Evolutionary conservation across 2,329 filamentous ascomycete genomes (phyloP).

Genomic region (Pyricularia grisea): DNA sequence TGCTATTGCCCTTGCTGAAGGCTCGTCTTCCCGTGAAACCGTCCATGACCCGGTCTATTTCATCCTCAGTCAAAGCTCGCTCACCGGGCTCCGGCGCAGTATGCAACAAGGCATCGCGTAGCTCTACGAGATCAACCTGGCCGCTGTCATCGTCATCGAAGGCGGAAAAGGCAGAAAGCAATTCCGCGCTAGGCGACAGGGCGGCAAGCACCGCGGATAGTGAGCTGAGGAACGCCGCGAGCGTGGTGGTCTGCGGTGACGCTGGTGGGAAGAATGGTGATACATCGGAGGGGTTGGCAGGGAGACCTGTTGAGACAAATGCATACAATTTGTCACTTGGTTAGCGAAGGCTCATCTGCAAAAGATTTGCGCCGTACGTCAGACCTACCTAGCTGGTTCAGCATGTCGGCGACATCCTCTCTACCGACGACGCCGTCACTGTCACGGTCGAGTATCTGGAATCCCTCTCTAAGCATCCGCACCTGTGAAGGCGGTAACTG

Average conservation of each 20-base stretch:
- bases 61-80: conserved; percentile 53
- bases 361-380: neutral
- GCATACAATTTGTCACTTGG: neutral
- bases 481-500: conserved; percentile 75
- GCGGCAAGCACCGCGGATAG: conserved; percentile 65
- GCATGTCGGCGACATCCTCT: conserved; percentile 79
- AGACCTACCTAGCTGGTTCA: conserved; percentile 65
- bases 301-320: conserved; percentile 49
- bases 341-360: neutral
- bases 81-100: conserved; percentile 70
- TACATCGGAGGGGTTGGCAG: conserved; percentile 61
- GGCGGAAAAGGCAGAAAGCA: conserved; percentile 83
- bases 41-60: conserved; percentile 79
- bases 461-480: conserved; percentile 81
- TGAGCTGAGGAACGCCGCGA: conserved; percentile 78
- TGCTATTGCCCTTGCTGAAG: conserved; percentile 57
- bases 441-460: conserved; percentile 85
- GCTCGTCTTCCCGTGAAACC: conserved; percentile 79
- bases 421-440: conserved; percentile 76
- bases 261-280: conserved; percentile 73
- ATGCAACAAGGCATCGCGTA: conserved; percentile 74
- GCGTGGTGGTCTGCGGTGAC: conserved; percentile 62
- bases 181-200: conserved; percentile 68
- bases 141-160: conserved; percentile 96
- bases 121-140: conserved; percentile 74